Percentiles rank a stretch among this genome's conserved stretches.
Evolutionary conservation across 1,284 basidiomycete species (phyloP).

Genomic region (Leccinum angustisporum): DNA sequence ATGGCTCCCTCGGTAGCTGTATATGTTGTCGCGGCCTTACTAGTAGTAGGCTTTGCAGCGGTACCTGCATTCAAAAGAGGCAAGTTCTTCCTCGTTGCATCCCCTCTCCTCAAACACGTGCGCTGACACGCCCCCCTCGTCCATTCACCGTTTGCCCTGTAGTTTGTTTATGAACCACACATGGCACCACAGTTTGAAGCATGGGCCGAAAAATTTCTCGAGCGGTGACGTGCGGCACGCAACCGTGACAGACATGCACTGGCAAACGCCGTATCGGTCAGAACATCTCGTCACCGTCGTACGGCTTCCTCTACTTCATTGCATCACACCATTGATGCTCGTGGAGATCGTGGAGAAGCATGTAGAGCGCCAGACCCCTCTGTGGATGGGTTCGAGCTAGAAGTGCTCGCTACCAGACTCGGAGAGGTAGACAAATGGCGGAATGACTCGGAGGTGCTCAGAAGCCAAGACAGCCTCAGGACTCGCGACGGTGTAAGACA

Average conservation of each 20-base stretch:
- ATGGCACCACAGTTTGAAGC: slow-evolving; percentile 53
- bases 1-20: slow-evolving; percentile 36
- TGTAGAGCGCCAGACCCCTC: slow-evolving; percentile 7
- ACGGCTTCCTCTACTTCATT: slow-evolving; percentile 11
- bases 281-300: slow-evolving; percentile 10
- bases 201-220: slow-evolving; percentile 50
- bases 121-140: slow-evolving; percentile 19
- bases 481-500: slow-evolving; percentile 12
- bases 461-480: slow-evolving; percentile 22
- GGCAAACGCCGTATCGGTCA: slow-evolving; percentile 25
- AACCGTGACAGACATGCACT: slow-evolving; percentile 16
- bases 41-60: slow-evolving; percentile 41
- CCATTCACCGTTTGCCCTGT: slow-evolving; percentile 1
- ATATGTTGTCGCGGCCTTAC: slow-evolving; percentile 41
- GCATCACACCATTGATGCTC: slow-evolving; percentile 4
- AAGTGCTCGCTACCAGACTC: slow-evolving; percentile 41
- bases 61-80: slow-evolving; percentile 47
- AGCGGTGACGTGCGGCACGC: slow-evolving; percentile 39
- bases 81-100: slow-evolving; percentile 18
- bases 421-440: slow-evolving; percentile 56
- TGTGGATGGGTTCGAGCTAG: slow-evolving; percentile 45
- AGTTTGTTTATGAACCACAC: slow-evolving; percentile 67
- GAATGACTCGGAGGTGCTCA: slow-evolving; percentile 35
- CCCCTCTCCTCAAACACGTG: slow-evolving; percentile 17
- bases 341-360: slow-evolving; percentile 12